A percentile compares a stretch with the other conserved stretches of the same genome.
Conservation (phyloP, 2,329 filamentous ascomycete species). For the Xylaria sp. region DNA sequence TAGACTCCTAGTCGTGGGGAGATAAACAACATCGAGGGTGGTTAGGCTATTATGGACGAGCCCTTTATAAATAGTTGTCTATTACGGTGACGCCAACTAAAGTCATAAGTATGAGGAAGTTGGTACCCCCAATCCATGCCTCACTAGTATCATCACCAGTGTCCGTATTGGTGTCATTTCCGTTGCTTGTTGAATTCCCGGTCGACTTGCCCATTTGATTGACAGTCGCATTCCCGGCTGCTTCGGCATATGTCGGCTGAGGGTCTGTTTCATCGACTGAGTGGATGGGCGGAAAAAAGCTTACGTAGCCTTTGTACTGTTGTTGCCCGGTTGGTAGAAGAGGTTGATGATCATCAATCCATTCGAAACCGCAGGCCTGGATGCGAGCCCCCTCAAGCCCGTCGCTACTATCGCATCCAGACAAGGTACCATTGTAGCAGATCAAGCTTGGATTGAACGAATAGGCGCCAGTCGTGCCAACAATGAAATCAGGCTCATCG, state of each 20-base stretch:
- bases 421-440: slow-evolving; percentile 25
- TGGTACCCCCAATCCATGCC: slow-evolving; percentile 8
- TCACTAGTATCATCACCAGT: slow-evolving; percentile 13
- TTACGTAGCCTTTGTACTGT: slow-evolving; percentile 13
- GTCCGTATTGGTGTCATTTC: neutral
- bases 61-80: neutral
- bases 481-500: slow-evolving; percentile 12
- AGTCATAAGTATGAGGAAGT: slow-evolving; percentile 8
- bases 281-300: neutral
- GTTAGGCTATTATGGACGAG: neutral
- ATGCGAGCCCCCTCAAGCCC: slow-evolving; percentile 17
- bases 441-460: neutral
- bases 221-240: slow-evolving; percentile 25
- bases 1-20: neutral
- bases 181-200: slow-evolving; percentile 8
- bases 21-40: neutral
- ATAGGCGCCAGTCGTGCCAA: slow-evolving; percentile 3
- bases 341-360: slow-evolving; percentile 15
- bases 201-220: neutral
- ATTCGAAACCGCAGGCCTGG: slow-evolving; percentile 19
- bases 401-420: slow-evolving; percentile 9
- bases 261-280: slow-evolving; percentile 16
- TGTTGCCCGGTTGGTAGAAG: slow-evolving; percentile 19
- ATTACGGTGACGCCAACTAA: slow-evolving; percentile 1
- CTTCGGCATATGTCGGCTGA: slow-evolving; percentile 22